These are phyloP conservation scores for Leucosporidium yakuticum DNA, from an alignment of 768 basidiomycete genomes.

Conservation along the genomic window DNA sequence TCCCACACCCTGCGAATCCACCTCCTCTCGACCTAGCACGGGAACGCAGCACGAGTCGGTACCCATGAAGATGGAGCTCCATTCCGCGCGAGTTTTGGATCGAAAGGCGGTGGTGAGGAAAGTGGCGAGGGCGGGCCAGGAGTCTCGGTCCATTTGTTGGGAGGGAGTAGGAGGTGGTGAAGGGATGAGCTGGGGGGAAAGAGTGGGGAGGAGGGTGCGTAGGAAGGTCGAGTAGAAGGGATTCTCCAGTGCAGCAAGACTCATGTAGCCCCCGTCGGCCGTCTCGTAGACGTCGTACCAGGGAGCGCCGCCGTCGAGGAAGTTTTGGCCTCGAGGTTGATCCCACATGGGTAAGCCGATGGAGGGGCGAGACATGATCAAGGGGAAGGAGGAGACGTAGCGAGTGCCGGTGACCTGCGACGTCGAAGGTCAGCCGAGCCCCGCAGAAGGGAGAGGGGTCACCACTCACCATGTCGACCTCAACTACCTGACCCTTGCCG, in stretches of 20 bases:
- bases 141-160: conserved; percentile 23
- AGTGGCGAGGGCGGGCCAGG: conserved; percentile 29
- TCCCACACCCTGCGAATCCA: conserved; percentile 16
- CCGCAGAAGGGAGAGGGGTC: background rate
- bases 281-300: conserved; percentile 69
- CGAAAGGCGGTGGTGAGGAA: conserved; percentile 64
- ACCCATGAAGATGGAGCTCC: conserved; percentile 65
- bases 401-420: conserved; percentile 68
- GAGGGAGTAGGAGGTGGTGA: conserved; percentile 1
- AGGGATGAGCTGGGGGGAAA: conserved; percentile 2
- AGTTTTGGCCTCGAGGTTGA: conserved; percentile 50
- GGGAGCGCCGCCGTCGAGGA: conserved; percentile 70
- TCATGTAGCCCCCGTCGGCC: conserved; percentile 66
- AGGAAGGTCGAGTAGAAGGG: conserved; percentile 34
- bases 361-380: conserved; percentile 48
- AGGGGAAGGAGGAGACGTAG: conserved; percentile 67
- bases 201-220: background rate
- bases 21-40: conserved; percentile 30
- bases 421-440: too few relatives aligned
- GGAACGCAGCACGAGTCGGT: conserved; percentile 39
- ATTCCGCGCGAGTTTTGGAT: conserved; percentile 58
- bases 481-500: conserved; percentile 66
- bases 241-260: conserved; percentile 46
- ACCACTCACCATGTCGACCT: conserved; percentile 63
- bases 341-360: conserved; percentile 45